Evolutionary conservation across 2,329 filamentous ascomycete genomes (phyloP), one percentile per base, ranked within the genome.

Genomic region (Lachnellula cervina): DNA sequence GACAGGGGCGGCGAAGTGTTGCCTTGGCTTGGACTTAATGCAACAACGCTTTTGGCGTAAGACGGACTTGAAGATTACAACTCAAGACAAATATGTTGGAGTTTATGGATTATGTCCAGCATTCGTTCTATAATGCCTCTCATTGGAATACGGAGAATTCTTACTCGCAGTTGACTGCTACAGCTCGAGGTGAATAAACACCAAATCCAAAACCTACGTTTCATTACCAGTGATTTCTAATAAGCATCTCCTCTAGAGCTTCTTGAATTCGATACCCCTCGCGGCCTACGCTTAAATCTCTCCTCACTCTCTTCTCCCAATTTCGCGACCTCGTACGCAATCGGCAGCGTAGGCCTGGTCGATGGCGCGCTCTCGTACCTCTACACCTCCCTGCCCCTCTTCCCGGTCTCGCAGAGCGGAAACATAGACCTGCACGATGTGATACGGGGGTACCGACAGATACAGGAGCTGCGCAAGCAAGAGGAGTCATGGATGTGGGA

Each of bases 281-380:
- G 85, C 38, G 91, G 94, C 52, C 76, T 97, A 48, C 87, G 90
- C 58, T 77, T 99, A 52, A 90, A 90, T 56, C 82, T 97, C 56
- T 96, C 93, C 7, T 95, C 94, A 7, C 86, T 99, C 32, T 90
- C 92, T 7, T 92, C 92, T 17, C 87, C 90, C 8, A 90, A 96
- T 71, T 97, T 97, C 67, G 93, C 92, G 23, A 96, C 92, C 16
- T 93, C 91, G 38, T 99, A 99, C 73, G 88, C 90, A 43, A 82
- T 99, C 45, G 90, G 91, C 58, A 95, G 87, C 43, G 82, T 95
- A 16, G 94, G 93, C 57, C 80, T 96, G 37, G 92, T 99, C 51
- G 93, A 97, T 74, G 94, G 94, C 70, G 96, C 91, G n/a, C 82
- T 99, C 55, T 96, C 92, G 14, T 99, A 97, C 74, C 83, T 99